These are phyloP conservation scores for Dryas alaskensis DNA, from an alignment of 306 rosid species.

Conservation along the genomic window DNA sequence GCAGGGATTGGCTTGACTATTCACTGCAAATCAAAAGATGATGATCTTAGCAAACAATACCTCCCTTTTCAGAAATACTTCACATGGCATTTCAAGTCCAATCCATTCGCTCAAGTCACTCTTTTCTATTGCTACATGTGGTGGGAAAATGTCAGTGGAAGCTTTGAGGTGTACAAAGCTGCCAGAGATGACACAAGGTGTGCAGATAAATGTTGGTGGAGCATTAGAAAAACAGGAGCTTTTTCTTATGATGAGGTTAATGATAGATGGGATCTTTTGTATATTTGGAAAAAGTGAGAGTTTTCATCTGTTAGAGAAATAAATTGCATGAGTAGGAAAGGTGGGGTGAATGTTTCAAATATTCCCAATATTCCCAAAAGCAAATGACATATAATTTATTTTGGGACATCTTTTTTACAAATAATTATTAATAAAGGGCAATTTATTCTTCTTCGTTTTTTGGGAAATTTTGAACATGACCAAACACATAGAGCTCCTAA, in stretches of 20 bases:
- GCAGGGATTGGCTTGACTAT: not conserved
- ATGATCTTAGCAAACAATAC: not conserved
- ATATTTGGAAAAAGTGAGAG: not conserved
- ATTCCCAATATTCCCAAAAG: too few species aligned
- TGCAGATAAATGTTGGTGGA: slow-evolving; percentile 11
- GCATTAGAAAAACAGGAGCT: not conserved
- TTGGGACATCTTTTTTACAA: too few species aligned
- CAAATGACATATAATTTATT: too few species aligned
- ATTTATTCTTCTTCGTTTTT: too few species aligned
- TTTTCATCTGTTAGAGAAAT: too few species aligned
- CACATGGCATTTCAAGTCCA: not conserved
- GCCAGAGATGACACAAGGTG: not conserved
- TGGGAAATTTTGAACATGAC: too few species aligned
- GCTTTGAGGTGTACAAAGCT: not conserved
- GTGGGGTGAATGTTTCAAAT: too few species aligned
- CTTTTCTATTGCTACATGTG: not conserved
- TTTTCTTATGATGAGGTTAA: not conserved
- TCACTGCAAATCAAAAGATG: not conserved
- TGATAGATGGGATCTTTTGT: not conserved
- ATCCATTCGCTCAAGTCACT: not conserved
- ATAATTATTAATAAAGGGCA: too few species aligned
- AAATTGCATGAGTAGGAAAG: too few species aligned
- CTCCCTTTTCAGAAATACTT: not conserved
- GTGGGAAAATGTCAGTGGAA: slow-evolving; percentile 4
- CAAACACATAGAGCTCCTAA: too few species aligned